Evolutionary conservation across 495 filamentous ascomycete species (phyloP).

Genomic region (Thermochaetoides thermophila): DNA sequence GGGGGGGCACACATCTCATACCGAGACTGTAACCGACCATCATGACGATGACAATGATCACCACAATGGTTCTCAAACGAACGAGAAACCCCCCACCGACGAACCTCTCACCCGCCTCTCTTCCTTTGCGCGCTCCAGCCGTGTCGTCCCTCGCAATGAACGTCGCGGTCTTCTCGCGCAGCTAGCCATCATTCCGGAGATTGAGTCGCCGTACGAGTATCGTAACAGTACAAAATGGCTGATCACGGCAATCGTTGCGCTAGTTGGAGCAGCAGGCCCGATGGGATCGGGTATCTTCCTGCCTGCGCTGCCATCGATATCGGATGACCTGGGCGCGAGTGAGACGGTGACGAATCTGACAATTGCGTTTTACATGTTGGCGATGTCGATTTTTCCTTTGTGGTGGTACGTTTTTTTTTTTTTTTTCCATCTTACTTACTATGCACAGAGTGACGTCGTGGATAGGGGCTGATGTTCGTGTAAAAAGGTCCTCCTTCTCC

Average conservation of each 20-base stretch:
- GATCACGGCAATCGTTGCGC: constrained; percentile 64
- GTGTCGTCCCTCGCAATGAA: constrained; percentile 46
- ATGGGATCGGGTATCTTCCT: constrained; percentile 78
- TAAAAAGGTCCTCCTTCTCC: constrained; percentile 67
- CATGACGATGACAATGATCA: too few relatives aligned
- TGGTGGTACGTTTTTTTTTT: constrained; percentile 49
- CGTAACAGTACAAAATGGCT: constrained; percentile 62
- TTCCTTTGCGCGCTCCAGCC: too few relatives aligned
- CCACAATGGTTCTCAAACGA: too few relatives aligned
- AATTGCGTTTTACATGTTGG: constrained; percentile 77
- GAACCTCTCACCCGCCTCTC: too few relatives aligned
- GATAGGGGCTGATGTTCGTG: too few relatives aligned
- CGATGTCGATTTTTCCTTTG: constrained; percentile 80
- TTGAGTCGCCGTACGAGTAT: constrained; percentile 63
- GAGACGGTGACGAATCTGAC: constrained; percentile 68
- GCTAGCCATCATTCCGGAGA: constrained; percentile 67
- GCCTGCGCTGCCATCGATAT: constrained; percentile 58
- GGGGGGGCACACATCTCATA: too few relatives aligned
- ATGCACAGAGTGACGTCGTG: too few relatives aligned
- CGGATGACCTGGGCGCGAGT: constrained; percentile 46
- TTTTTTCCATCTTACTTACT: background rate
- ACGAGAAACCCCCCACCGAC: too few relatives aligned
- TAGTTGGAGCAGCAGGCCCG: constrained; percentile 62
- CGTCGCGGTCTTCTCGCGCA: constrained; percentile 63
- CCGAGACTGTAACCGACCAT: too few relatives aligned